Base-by-base conservation (phyloP, 2,329 filamentous ascomycete species). In the Sclerotiophoma versabilis region DNA sequence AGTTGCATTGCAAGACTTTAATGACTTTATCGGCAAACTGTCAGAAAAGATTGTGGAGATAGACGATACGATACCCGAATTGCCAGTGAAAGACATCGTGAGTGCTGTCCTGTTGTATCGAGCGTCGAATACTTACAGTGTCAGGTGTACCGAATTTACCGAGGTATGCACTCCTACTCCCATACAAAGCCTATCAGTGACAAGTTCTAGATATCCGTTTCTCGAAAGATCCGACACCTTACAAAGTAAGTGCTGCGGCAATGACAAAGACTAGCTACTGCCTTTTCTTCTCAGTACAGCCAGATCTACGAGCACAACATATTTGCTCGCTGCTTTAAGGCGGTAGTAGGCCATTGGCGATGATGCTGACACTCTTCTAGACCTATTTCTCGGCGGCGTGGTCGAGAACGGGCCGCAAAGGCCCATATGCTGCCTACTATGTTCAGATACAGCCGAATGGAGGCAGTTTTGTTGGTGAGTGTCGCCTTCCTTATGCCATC, bases 341-440 rank as follows among this genome's bases (percentile, higher is more conserved):
- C 12, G 17, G 11, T 23, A 26, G 8, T n/a, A 39, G 12, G 15
- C 29, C 15, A n/a, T 8, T 15, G 3, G 3, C 9, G 17, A 6
- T 19, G 3, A 29, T 17, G 54, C 70, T 75, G 62, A 69, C 54
- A 23, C 54, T 30, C 58, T 27, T 37, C 17, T 45, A 91, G 87
- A 84, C 91, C 48, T 86, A 93, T 76, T 96, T 93, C 75, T 90
- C 89, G 9, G 92, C 89, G 30, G 90, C 91, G 20, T 96, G 91
- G 87, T 95, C 90, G 51, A 87, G 92, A 17, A 96, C 92, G 0
- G 92, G 92, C 17, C 84, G 90, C 49, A 96, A 96, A 75, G 68
- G 69, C 14, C 69, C 67, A 7, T 71, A 71, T 48, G 92, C 92
- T 6, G 88, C 87, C 69, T 96, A 96, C 77, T 96, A 96, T 76